Base-by-base conservation (phyloP, 805 yeast species). In the Candida ficus region DNA sequence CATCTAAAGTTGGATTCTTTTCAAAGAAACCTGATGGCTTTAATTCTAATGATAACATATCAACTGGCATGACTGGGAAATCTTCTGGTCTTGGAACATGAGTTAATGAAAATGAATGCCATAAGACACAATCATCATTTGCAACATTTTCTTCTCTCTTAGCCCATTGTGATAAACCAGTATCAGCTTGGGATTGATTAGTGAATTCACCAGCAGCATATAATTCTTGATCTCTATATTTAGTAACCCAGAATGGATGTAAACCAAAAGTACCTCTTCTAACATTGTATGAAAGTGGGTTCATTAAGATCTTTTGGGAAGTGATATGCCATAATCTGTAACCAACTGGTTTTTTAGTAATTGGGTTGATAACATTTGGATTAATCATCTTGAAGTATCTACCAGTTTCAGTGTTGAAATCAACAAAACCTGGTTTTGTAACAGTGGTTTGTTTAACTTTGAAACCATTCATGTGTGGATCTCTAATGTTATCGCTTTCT, bases 21-120 rank as follows among this genome's bases (percentile, higher is more conserved):
- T 78, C 79, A 58, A 83, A 84, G 76, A 84, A 84, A 42, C 85
- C 83, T 52, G 75, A 68, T 39, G 95, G 95, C 34, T 73, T 70
- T 42, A 84, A 70, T 43, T 75, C 70, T 51, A 83, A 78, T 53
- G 72, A 76, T 67, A 82, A 79, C 48, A 78, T 79, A 64, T 84
- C 95, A 42, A 81, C 85, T 26, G 93, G 90, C 95, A 84, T 84
- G 38, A 84, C 90, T 36, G 95, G 95, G 82, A 85, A 84, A 62
- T 84, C 91, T 66, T 84, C 95, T 28, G 81, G 78, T 56, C 86
- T 74, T 53, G 93, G 93, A 54, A 83, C 75, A 58, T 84, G 95
- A 4, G 91, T 84, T 67, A 84, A 74, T 21, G 87, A 89, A 58
- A 84, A 60, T 34, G 93, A 83, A 48, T 85, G 83, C 90, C 91